Base-by-base conservation (phyloP, 371 early-diverging fungal genomes). In the Gilbertella persicaria region DNA sequence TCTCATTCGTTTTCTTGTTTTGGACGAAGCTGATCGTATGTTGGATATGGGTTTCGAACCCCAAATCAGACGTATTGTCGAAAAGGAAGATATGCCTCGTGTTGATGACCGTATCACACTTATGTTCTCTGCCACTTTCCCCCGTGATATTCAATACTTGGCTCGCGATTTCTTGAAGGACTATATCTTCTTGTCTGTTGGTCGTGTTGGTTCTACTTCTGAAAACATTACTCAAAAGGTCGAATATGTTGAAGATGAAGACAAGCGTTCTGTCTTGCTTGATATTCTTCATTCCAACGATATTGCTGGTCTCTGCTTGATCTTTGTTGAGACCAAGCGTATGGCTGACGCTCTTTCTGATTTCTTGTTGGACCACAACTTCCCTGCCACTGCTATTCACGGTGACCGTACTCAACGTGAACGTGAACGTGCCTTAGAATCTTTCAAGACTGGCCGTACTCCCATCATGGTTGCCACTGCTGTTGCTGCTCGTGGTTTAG, bases 1-100 rank as follows among this genome's bases (percentile, higher is more conserved):
- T 36, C 71, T 75, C 53, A 75, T 95, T 58, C 73, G 83, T 53
- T 95, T 88, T 66, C 79, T 99, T 25, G 96, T 99, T 20, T 78
- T 99, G 23, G 99, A 99, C 72, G 99, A 99, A 74, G 99, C 99
- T 46, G 99, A 99, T 80, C 90, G 98, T 66, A 94, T 97, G 92
- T 82, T 96, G 55, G 99, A 98, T 71, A 97, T 96, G 96, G 99
- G 99, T 64, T 98, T 98, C 81, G 97, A 96, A 76, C 93, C 94
- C 42, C 98, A 97, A 75, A 97, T 98, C 63, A 83, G 98, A 58
- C 89, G 91, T 38, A 92, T 97, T 64, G 97, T 98, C 28, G 91
- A 95, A 75, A 69, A 88, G 64, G 95, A 92, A 78, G 91, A 95
- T 60, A 93, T 96, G 94, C 88, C 91, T 33, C 75, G 72, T 23